Base-by-base conservation (phyloP, 208 protist species). In the Porcisia deanei region DNA sequence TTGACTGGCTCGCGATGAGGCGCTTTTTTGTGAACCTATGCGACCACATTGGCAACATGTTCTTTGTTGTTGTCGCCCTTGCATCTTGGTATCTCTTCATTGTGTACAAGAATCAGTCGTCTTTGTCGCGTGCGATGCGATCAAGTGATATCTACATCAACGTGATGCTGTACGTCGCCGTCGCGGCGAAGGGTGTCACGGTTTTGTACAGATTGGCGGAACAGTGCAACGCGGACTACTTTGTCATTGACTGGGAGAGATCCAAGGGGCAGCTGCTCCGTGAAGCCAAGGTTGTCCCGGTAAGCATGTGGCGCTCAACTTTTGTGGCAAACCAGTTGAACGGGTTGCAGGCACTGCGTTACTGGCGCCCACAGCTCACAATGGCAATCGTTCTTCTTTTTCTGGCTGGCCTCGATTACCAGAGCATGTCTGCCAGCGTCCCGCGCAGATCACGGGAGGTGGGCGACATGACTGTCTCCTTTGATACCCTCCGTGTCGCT, bases 191-290 rank as follows among this genome's bases (percentile, higher is more conserved):
- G 53, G 82, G 63, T 9, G 77, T 96, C n/a, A 71, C 73, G 41
- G 87, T 96, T 25, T 47, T 93, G 20, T 96, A 94, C 81, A 63
- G 71, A 9, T 72, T 97, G 20, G 78, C 83, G 14, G 92, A 96
- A 79, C 94, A 97, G 79, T 96, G 92, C 79, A 96, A 93, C 77
- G 88, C 89, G 0, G 88, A 95, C 65, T 92, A 94, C 80, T 96
- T 96, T 75, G 81, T 96, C n/a, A 88, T 97, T 37, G 94, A 97
- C 78, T 97, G 92, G 94, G 92, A 97, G 73, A 76, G 88, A 25
- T 90, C 89, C 75, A 95, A 94, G 70, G 92, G 92, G 25, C 87
- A 95, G 71, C 81, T 94, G n/a, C 83, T 94, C 58, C 87, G 87
- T n/a, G 93, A 95, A 71, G 94, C 94, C 80, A 91, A 93, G 41